A percentile compares a stretch with the other conserved stretches of the same genome.
Evolutionary conservation across 352 stramenopile species (phyloP).

Genomic region (Globisporangium nunn): DNA sequence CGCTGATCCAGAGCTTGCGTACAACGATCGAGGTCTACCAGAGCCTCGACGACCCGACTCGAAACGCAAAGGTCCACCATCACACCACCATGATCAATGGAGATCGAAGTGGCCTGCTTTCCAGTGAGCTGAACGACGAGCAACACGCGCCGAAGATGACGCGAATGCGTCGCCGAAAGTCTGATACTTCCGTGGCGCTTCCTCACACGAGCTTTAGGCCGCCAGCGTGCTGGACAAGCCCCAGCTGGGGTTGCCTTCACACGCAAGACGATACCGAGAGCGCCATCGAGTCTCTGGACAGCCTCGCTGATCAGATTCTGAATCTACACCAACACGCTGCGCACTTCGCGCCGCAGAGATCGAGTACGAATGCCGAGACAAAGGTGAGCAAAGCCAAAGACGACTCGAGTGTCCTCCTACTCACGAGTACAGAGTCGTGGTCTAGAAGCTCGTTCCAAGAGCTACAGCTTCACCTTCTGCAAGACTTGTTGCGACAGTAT

Average conservation of each 20-base stretch:
- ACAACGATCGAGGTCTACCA: constrained; percentile 58
- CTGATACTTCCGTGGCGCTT: constrained; percentile 11
- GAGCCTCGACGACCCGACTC: constrained; percentile 37
- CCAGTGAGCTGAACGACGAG: constrained; percentile 7
- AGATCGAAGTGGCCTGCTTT: neutral
- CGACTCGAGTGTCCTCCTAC: neutral
- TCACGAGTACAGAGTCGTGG: constrained; percentile 17
- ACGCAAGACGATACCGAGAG: constrained; percentile 47
- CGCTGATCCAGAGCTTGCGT: constrained; percentile 54
- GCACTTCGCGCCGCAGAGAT: constrained; percentile 14
- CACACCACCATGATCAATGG: constrained; percentile 3
- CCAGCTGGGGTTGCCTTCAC: constrained; percentile 25
- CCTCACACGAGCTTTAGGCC: constrained; percentile 1
- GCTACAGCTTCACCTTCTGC: constrained; percentile 38
- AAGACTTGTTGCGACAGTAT: constrained; percentile 45
- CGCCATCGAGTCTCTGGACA: constrained; percentile 29
- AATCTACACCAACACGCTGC: constrained; percentile 26
- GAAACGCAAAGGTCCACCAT: constrained; percentile 12
- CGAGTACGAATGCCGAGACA: constrained; percentile 8
- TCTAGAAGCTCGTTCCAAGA: constrained; percentile 32
- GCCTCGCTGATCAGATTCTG: constrained; percentile 38
- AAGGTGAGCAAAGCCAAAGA: neutral
- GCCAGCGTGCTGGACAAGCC: constrained; percentile 15
- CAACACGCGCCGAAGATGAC: constrained; percentile 3
- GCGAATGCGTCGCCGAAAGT: constrained; percentile 17